Conservation (phyloP, 257 asterid genomes). For the Przewalskia tangutica region DNA sequence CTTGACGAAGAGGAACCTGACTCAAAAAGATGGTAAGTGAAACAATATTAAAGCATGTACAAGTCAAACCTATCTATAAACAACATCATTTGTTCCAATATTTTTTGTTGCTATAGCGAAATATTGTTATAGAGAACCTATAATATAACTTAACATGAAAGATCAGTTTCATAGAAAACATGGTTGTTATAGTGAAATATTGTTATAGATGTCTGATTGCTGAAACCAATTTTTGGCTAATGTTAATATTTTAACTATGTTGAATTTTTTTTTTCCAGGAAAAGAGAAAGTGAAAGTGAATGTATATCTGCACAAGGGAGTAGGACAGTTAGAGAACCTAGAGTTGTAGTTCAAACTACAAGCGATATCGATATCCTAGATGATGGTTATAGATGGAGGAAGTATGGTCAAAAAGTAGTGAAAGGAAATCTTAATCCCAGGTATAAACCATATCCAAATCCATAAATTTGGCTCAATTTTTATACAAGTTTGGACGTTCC, state of each 20-base stretch:
- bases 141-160: not conserved
- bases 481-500: not conserved
- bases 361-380: slow-evolving; percentile 65
- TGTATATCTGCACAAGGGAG: slow-evolving; percentile 19
- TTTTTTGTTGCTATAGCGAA: not conserved
- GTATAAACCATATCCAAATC: slow-evolving; percentile 13
- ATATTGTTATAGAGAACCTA: not conserved
- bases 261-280: slow-evolving; percentile 25
- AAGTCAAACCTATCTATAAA: not conserved
- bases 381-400: slow-evolving; percentile 75
- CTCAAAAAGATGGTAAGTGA: slow-evolving; percentile 46
- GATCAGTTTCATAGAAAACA: not conserved
- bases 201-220: not conserved
- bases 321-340: slow-evolving; percentile 52
- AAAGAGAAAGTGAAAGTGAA: slow-evolving; percentile 31
- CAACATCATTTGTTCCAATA: not conserved
- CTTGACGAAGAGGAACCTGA: slow-evolving; percentile 44
- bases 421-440: slow-evolving; percentile 76
- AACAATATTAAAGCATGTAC: not conserved
- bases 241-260: not conserved
- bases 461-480: not conserved
- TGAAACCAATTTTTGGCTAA: not conserved
- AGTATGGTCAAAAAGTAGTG: slow-evolving; percentile 72
- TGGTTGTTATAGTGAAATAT: not conserved
- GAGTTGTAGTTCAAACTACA: slow-evolving; percentile 63